Evolutionary conservation across 257 asterid genomes (phyloP), one percentile per base, ranked within the genome.

Genomic region (Solanum peruvianum): DNA sequence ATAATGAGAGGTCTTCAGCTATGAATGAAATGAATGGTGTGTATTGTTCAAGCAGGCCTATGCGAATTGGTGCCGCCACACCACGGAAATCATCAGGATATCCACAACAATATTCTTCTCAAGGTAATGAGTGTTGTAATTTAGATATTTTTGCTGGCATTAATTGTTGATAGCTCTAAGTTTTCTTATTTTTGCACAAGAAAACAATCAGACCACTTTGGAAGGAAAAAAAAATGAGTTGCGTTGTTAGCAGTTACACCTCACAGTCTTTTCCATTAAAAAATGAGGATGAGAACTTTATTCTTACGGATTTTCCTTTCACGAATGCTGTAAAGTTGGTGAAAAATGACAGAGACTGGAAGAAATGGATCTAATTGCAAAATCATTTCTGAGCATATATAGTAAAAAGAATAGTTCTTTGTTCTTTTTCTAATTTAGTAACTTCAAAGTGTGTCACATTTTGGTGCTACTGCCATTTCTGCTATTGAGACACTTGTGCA

Each of bases 51-150:
- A 94, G 94, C 88, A 94, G 98, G 93, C 93, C 97, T 58, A 97
- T 97, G 99, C 95, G 98, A 83, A 93, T 95, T 88, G 98, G 96
- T 86, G 95, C 98, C 64, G 98, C 99, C 60, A 95, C 98, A 5
- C 98, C 98, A 5, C 91, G 98, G 90, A 95, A 95, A 87, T 93
- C 97, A 37, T 89, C 97, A 83, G 95, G 95, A 75, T 93, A 93
- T 89, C 96, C 93, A 86, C 96, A 90, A 18, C 99, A 93, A 45
- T 93, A 90, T 91, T 92, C 95, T 16, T 88, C 96, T n/a, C 97
- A 86, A 87, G 98, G 98, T 95, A 90, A 66, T 81, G 67, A 81
- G 20, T 7, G 7, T 31, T 49, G 31, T 49, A 81, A 7, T 49
- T 44, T 42, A 12, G 67, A 87, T 84, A n/a, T 84, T 23, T 56